These are phyloP conservation scores for Erodium texanum DNA, from an alignment of 441 rosid genomes.

Conservation along the genomic window DNA sequence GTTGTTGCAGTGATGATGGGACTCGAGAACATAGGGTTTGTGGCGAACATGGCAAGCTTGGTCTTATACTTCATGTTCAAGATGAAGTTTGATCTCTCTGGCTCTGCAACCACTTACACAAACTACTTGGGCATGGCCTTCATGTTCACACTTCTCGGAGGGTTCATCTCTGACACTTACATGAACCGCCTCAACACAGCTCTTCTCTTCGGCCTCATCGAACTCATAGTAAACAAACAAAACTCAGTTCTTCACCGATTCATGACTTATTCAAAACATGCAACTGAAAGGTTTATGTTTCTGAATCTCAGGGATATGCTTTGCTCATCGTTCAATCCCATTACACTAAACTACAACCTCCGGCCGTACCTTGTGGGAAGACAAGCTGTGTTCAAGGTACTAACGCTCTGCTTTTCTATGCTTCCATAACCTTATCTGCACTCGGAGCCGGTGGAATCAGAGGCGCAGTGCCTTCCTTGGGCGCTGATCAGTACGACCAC, in stretches of 20 bases:
- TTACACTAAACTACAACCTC: constrained; percentile 31
- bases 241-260: too few relatives aligned
- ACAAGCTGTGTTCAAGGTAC: constrained; percentile 30
- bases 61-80: constrained; percentile 29
- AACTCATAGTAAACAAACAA: constrained; percentile 31
- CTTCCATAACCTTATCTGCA: constrained; percentile 30
- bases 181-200: constrained; percentile 30
- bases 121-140: constrained; percentile 40
- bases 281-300: too few relatives aligned
- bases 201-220: constrained; percentile 34
- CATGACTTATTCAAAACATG: too few relatives aligned
- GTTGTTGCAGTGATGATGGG: constrained; percentile 21
- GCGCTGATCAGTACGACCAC: constrained; percentile 47
- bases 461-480: constrained; percentile 39
- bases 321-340: constrained; percentile 43
- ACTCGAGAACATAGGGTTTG: constrained; percentile 51
- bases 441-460: constrained; percentile 39
- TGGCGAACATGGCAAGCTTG: constrained; percentile 43
- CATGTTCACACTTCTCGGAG: constrained; percentile 42
- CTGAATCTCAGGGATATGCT: constrained; percentile 26
- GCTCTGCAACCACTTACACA: constrained; percentile 42
- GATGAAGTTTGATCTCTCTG: constrained; percentile 31
- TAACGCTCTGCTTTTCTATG: constrained; percentile 26
- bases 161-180: constrained; percentile 47
- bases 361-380: constrained; percentile 13